phyloP scores from a whole-genome alignment of 148 eudicot species.

The Vaccinium myrtillus region DNA sequence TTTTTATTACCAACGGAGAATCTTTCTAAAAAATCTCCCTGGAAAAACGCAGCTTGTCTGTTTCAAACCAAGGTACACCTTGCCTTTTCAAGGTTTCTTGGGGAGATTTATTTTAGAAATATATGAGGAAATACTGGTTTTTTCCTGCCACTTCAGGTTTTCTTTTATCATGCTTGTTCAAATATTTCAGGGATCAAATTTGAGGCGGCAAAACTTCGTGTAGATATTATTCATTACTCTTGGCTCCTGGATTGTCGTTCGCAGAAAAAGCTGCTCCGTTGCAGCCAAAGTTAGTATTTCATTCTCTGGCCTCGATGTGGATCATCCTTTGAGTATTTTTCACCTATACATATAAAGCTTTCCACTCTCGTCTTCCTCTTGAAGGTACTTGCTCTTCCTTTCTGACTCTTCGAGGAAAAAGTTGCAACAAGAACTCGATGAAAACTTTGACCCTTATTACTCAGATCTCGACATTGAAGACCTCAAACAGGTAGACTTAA shows the following conservation, averaged over 20 bases:
- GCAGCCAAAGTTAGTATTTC: slow-evolving; percentile 56
- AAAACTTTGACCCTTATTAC: slow-evolving; percentile 71
- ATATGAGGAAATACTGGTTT: no score
- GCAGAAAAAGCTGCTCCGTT: slow-evolving; percentile 68
- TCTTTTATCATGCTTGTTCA: not conserved
- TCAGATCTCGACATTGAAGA: slow-evolving; percentile 63
- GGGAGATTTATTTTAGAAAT: no score
- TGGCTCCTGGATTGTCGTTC: slow-evolving; percentile 84
- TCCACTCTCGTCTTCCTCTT: not conserved
- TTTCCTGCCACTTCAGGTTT: not conserved
- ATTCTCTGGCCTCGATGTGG: not conserved
- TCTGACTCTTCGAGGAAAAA: slow-evolving; percentile 62
- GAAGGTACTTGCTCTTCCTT: slow-evolving; percentile 63
- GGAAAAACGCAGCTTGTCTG: no score
- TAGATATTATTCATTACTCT: slow-evolving; percentile 80
- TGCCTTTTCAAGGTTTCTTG: no score
- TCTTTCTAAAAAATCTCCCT: no score
- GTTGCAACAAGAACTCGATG: slow-evolving; percentile 84
- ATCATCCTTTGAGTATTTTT: not conserved
- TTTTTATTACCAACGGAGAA: no score
- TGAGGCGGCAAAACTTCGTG: slow-evolving; percentile 76
- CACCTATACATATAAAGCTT: not conserved
- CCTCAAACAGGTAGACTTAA: slow-evolving; percentile 51
- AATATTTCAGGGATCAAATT: slow-evolving; percentile 62
- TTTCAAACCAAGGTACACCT: no score